A percentile compares a stretch with the other conserved stretches of the same genome.
phyloP scores from a whole-genome alignment of 1,284 basidiomycete species.

The Xanthoconium separans region DNA sequence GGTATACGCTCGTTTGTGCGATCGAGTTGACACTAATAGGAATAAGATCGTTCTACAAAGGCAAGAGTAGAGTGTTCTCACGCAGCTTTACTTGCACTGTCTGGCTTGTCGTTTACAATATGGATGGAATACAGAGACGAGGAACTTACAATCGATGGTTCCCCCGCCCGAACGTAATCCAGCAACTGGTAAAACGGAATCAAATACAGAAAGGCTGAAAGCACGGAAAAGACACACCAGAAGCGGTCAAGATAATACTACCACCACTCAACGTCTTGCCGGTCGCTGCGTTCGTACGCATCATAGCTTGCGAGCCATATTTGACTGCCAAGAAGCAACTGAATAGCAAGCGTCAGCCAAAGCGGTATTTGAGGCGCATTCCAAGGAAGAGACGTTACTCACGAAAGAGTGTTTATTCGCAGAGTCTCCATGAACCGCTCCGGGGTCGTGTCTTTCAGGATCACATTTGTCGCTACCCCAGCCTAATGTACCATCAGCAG shows the following conservation, averaged over 20 bases:
- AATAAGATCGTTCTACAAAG: slow-evolving; percentile 5
- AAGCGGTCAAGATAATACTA: slow-evolving; percentile 89
- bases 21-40: slow-evolving; percentile 75
- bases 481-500: slow-evolving; percentile 46
- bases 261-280: slow-evolving; percentile 73
- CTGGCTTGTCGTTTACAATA: slow-evolving; percentile 39
- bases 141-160: slow-evolving; percentile 72
- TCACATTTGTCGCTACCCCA: slow-evolving; percentile 51
- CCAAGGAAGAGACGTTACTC: slow-evolving; percentile 26
- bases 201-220: slow-evolving; percentile 7
- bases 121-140: not conserved
- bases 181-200: slow-evolving; percentile 54
- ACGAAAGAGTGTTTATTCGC: slow-evolving; percentile 84
- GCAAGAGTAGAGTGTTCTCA: slow-evolving; percentile 38
- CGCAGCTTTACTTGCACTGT: slow-evolving; percentile 91
- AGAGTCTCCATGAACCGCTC: slow-evolving; percentile 76
- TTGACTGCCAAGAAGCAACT: slow-evolving; percentile 93
- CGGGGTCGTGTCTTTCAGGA: slow-evolving; percentile 55
- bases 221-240: slow-evolving; percentile 46
- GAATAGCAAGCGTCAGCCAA: slow-evolving; percentile 6
- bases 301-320: slow-evolving; percentile 81
- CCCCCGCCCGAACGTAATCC: slow-evolving; percentile 87
- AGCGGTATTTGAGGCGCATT: not conserved
- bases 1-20: slow-evolving; percentile 78
- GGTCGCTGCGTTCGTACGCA: slow-evolving; percentile 56